A percentile compares a stretch with the other conserved stretches of the same genome.
Conservation (phyloP, 2,329 filamentous ascomycete genomes). For the Colletotrichum higginsianum region DNA sequence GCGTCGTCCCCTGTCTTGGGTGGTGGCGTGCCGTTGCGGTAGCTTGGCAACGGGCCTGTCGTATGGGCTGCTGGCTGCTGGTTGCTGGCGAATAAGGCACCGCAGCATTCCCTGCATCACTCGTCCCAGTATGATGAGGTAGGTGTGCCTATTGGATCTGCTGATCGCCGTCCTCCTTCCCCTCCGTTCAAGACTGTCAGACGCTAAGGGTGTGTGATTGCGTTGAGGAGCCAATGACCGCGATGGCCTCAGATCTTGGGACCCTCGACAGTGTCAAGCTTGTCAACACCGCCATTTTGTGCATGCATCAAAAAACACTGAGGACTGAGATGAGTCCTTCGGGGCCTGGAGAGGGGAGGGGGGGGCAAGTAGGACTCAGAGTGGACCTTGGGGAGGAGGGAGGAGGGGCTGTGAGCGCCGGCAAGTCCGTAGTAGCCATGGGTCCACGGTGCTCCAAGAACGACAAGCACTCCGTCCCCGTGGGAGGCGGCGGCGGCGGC, state of each 20-base stretch:
- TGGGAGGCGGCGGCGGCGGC: slow-evolving; percentile 8
- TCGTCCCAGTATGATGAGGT: slow-evolving; percentile 6
- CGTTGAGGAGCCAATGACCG: slow-evolving; percentile 31
- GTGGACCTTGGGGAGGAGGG: slow-evolving; percentile 17
- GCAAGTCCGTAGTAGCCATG: slow-evolving; percentile 34
- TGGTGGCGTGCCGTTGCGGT: background rate
- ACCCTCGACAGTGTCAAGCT: slow-evolving; percentile 24
- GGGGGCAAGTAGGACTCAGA: slow-evolving; percentile 10
- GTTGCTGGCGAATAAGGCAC: slow-evolving; percentile 19
- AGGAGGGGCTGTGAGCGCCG: slow-evolving; percentile 36
- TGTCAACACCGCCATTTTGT: slow-evolving; percentile 25
- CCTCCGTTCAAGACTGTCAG: slow-evolving; percentile 23
- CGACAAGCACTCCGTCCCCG: slow-evolving; percentile 20
- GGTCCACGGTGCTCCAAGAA: slow-evolving; percentile 8
- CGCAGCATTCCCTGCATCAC: slow-evolving; percentile 4
- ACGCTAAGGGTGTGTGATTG: slow-evolving; percentile 31
- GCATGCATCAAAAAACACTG: slow-evolving; percentile 1
- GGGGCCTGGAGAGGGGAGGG: background rate
- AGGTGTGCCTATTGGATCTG: slow-evolving; percentile 34
- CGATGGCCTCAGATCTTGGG: slow-evolving; percentile 34
- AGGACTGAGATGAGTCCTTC: background rate
- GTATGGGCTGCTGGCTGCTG: slow-evolving; percentile 5
- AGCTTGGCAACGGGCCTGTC: slow-evolving; percentile 18
- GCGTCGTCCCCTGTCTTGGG: slow-evolving; percentile 27
- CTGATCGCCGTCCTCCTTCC: slow-evolving; percentile 31